phyloP scores from a whole-genome alignment of 768 basidiomycete species.

The Filobasidium floriforme region DNA sequence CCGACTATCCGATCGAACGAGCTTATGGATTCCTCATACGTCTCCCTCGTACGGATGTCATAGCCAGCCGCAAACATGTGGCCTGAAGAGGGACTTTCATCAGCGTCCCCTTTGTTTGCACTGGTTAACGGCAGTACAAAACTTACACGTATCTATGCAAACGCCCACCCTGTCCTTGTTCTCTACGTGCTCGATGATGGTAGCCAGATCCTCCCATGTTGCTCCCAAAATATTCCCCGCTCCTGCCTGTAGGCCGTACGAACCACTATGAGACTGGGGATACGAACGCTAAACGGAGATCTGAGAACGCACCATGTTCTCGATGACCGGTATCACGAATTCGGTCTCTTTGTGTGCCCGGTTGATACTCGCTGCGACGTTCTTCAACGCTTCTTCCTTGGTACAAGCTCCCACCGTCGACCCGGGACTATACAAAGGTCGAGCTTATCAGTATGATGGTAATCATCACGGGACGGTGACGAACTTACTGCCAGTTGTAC shows the following conservation, averaged over 20 bases:
- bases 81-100: constrained; percentile 46
- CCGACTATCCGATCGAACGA: constrained; percentile 66
- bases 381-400: constrained; percentile 55
- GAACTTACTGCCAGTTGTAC: constrained; percentile 77
- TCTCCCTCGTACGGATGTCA: constrained; percentile 64
- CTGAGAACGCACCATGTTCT: constrained; percentile 62
- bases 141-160: constrained; percentile 74
- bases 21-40: constrained; percentile 64
- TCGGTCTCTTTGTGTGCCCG: constrained; percentile 60
- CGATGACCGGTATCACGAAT: constrained; percentile 60
- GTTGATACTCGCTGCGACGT: constrained; percentile 68
- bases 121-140: neutral
- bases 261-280: no score
- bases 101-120: neutral
- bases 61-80: constrained; percentile 78
- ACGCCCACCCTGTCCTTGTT: constrained; percentile 71
- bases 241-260: constrained; percentile 55
- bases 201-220: constrained; percentile 59
- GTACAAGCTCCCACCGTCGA: constrained; percentile 69
- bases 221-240: constrained; percentile 71
- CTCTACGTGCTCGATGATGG: constrained; percentile 62
- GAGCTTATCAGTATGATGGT: neutral
- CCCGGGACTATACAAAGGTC: constrained; percentile 57
- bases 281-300: neutral
- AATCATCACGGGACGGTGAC: neutral